phyloP scores from a whole-genome alignment of 176 grass and related monocot genomes.

The Stipa capillata region DNA sequence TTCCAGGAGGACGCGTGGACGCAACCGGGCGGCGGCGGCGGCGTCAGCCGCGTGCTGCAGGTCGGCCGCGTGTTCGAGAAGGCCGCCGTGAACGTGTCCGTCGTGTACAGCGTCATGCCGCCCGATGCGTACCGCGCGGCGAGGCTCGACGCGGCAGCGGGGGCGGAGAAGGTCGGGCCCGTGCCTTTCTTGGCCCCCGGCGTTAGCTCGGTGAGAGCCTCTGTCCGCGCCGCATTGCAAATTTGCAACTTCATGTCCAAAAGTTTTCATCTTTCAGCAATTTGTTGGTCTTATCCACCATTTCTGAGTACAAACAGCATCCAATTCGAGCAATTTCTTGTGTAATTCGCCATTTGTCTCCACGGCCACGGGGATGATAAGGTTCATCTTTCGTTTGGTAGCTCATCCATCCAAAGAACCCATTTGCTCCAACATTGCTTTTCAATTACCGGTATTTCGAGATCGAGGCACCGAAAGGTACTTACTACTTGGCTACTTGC shows the following conservation, averaged over 20 bases:
- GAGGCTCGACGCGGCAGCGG: slow-evolving; percentile 29
- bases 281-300: not conserved
- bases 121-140: slow-evolving; percentile 60
- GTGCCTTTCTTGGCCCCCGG: slow-evolving; percentile 61
- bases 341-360: not conserved
- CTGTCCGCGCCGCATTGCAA: not conserved
- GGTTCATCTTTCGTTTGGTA: slow-evolving; percentile 23
- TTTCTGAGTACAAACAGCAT: not conserved
- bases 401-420: slow-evolving; percentile 83
- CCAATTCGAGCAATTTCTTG: not conserved
- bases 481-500: no score
- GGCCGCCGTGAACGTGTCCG: slow-evolving; percentile 49
- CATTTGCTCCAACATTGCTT: slow-evolving; percentile 87
- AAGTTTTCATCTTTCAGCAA: not conserved
- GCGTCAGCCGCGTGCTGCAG: slow-evolving; percentile 80
- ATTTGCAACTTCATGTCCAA: not conserved
- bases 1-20: slow-evolving; percentile 81
- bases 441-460: slow-evolving; percentile 98
- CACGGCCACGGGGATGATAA: not conserved
- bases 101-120: slow-evolving; percentile 60
- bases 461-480: slow-evolving; percentile 76
- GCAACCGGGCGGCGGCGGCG: slow-evolving; percentile 60
- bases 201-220: slow-evolving; percentile 51
- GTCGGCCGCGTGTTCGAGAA: slow-evolving; percentile 54
- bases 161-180: slow-evolving; percentile 30